Conservation (phyloP, 768 basidiomycete species). For the Kwoniella sp. region DNA sequence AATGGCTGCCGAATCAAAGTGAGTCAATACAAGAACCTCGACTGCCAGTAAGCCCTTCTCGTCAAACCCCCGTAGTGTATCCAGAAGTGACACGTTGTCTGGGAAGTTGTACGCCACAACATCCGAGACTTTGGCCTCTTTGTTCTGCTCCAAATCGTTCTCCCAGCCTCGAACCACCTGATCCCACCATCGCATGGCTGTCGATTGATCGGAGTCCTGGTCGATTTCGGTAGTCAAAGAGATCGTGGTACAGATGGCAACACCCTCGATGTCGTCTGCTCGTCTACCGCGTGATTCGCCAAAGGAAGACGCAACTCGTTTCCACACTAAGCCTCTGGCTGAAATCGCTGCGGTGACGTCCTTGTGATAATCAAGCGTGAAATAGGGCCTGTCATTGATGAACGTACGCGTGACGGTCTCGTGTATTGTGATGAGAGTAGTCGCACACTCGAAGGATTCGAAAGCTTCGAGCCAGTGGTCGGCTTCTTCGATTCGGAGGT, state of each 20-base stretch:
- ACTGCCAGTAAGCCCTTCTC: background rate
- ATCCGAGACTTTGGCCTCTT: background rate
- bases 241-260: background rate
- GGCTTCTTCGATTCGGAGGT: background rate
- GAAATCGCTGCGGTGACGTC: background rate
- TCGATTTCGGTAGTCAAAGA: background rate
- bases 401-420: background rate
- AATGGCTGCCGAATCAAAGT: background rate
- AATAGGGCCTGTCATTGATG: background rate
- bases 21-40: background rate
- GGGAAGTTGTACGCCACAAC: background rate
- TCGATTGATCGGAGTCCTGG: too few species aligned
- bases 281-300: background rate
- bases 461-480: background rate
- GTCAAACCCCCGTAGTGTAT: background rate
- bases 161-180: background rate
- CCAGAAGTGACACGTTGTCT: background rate
- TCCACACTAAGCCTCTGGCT: background rate
- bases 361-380: background rate
- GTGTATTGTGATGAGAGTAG: background rate
- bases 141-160: background rate
- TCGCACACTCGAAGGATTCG: background rate
- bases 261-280: background rate
- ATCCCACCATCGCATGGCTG: background rate
- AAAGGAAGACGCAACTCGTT: background rate